These are phyloP conservation scores for Akanthomyces uredinophilus DNA, from an alignment of 2,329 filamentous ascomycete genomes.

Conservation along the genomic window DNA sequence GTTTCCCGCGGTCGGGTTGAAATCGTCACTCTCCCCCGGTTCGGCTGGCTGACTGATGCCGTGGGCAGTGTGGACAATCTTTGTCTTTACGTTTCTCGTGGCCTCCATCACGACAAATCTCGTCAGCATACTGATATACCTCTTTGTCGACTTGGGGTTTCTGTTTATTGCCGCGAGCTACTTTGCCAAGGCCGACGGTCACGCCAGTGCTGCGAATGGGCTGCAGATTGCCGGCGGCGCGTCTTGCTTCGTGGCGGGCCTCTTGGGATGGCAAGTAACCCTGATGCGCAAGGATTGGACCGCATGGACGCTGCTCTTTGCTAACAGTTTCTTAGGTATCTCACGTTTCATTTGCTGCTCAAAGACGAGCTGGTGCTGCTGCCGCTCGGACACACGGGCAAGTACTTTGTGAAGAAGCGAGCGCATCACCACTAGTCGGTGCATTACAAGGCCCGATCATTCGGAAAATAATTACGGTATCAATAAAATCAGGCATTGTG, in stretches of 20 bases:
- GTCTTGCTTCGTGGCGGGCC: constrained; percentile 24
- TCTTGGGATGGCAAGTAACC: constrained; percentile 23
- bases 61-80: constrained; percentile 22
- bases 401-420: constrained; percentile 21
- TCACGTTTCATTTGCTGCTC: constrained; percentile 22
- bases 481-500: background rate
- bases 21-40: too few species aligned
- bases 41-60: background rate
- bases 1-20: background rate
- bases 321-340: constrained; percentile 18
- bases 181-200: constrained; percentile 23
- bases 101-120: constrained; percentile 23
- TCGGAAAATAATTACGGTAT: background rate
- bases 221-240: constrained; percentile 23
- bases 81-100: constrained; percentile 22
- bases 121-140: constrained; percentile 23
- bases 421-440: background rate
- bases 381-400: constrained; percentile 22
- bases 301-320: background rate
- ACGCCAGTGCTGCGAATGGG: constrained; percentile 9
- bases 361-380: constrained; percentile 22
- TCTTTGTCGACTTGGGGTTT: constrained; percentile 22
- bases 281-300: too few species aligned
- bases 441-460: background rate
- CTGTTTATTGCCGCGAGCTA: constrained; percentile 22